Base-by-base conservation (phyloP, 345 rosid species). In the Citrus cavaleriei region DNA sequence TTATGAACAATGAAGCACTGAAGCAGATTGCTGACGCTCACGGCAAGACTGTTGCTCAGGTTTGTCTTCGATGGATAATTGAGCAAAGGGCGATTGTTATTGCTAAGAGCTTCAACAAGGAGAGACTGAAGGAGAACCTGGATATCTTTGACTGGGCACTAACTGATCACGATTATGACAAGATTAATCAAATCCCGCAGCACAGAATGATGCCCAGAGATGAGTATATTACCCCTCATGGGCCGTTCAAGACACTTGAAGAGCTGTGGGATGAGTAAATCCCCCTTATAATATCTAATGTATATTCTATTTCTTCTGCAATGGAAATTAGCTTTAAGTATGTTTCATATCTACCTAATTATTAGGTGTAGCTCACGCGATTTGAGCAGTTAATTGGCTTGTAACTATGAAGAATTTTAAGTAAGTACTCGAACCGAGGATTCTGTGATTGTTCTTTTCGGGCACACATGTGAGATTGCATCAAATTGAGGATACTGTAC, bases 241-340 rank as follows among this genome's bases (percentile, higher is more conserved):
- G 82, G 5, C 81, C 79, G 7, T 74, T 32, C 63, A 74, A 78
- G 25, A 61, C 76, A 28, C 34, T 69, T 32, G 79, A 78, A 51
- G 79, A 78, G 27, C 67, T 62, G 16, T 82, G 81, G 81, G 81
- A 78, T 74, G 81, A 73, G 13, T 60, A 75, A 74, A 34, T n/a
- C 10, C 10, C 35, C 10, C 9, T 58, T 55, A 6, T 34, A 57
- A 57, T 72, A 34, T 64, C 68, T 28, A 18, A 64, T 32, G 4
- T 30, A 0, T 54, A 18, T 18, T 18, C 19, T 12, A 46, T 12
- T 46, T 42, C 51, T 42, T 42, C 51, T 42, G 51, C 51, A 42
- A 42, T 12, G 16, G 51, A 8, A 42, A 42, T 42, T 42, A 42
- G 4, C 16, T 12, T 42, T 42, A 42, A 42, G 16, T 42, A 10